Conservation (phyloP, 805 yeast species). For the Ascoidea asiatica region DNA sequence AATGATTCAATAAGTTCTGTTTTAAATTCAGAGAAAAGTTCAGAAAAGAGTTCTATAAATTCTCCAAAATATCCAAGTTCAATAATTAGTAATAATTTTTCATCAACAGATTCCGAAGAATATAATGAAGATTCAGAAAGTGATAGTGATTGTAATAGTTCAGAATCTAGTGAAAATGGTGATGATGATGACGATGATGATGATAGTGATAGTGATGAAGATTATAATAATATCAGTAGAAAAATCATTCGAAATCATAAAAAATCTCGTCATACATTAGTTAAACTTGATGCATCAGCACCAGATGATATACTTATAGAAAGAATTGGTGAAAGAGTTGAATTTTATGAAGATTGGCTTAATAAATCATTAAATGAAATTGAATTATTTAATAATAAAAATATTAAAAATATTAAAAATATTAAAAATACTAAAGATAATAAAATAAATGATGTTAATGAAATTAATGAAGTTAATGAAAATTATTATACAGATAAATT, state of each 20-base stretch:
- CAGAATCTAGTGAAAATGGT: constrained; percentile 1
- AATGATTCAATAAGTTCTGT: no score
- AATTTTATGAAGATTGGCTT: constrained; percentile 5
- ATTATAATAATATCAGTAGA: neutral
- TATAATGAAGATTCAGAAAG: no score
- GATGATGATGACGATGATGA: constrained; percentile 5
- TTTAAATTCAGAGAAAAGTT: neutral
- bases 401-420: neutral
- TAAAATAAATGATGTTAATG: neutral
- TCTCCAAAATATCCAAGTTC: no score
- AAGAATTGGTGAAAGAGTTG: constrained; percentile 7
- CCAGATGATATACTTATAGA: constrained; percentile 9
- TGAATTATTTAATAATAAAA: constrained; percentile 3
- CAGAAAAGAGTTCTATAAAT: no score
- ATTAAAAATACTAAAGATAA: neutral
- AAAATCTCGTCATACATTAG: constrained; percentile 1
- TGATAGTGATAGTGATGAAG: constrained; percentile 1
- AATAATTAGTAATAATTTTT: no score
- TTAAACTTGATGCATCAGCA: constrained; percentile 1
- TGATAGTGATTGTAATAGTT: no score
- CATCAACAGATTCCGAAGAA: no score
- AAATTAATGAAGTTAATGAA: constrained; percentile 9
- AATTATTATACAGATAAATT: constrained; percentile 9
- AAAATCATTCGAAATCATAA: constrained; percentile 3
- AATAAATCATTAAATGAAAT: constrained; percentile 4